A percentile compares a stretch with the other conserved stretches of the same genome.
Evolutionary conservation across 140 eudicot genomes (phyloP).

Genomic region (Anethum foeniculum): DNA sequence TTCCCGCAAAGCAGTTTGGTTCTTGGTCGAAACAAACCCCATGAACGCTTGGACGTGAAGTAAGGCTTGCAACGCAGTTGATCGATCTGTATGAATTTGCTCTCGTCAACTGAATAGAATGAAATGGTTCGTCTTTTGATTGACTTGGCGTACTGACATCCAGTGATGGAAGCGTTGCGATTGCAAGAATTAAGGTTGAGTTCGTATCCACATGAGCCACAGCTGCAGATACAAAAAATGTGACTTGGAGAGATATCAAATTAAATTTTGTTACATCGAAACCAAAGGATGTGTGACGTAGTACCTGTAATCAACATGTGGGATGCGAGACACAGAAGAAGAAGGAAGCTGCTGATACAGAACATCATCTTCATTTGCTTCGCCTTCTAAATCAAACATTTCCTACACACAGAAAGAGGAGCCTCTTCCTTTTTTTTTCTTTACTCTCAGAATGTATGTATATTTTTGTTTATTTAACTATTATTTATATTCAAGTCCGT

Average conservation of each 20-base stretch:
- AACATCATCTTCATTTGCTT: neutral
- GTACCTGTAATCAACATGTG: slow-evolving; percentile 1
- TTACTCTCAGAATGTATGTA: neutral
- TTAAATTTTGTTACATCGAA: neutral
- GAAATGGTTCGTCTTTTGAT: slow-evolving; percentile 32
- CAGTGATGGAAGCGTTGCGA: slow-evolving; percentile 29
- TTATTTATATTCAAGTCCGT: neutral
- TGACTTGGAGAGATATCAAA: neutral
- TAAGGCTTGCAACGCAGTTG: slow-evolving; percentile 20
- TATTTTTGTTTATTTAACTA: neutral
- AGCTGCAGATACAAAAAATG: slow-evolving; percentile 23
- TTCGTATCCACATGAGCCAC: slow-evolving; percentile 36
- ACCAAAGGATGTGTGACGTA: neutral
- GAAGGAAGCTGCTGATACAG: neutral
- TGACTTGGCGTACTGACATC: slow-evolving; percentile 22
- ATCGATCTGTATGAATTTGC: slow-evolving; percentile 22
- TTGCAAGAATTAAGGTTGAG: slow-evolving; percentile 32
- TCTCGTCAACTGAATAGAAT: slow-evolving; percentile 32
- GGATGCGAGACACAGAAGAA: neutral
- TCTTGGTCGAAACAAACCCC: slow-evolving; percentile 23
- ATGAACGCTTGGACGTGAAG: slow-evolving; percentile 10
- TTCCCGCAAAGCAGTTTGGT: slow-evolving; percentile 28
- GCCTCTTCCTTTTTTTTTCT: neutral
- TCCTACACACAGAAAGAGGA: neutral
- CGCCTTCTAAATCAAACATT: neutral